Percentiles rank a stretch among this genome's conserved stretches.
Evolutionary conservation across 345 rosid genomes (phyloP).

Genomic region (Mangifera indica): DNA sequence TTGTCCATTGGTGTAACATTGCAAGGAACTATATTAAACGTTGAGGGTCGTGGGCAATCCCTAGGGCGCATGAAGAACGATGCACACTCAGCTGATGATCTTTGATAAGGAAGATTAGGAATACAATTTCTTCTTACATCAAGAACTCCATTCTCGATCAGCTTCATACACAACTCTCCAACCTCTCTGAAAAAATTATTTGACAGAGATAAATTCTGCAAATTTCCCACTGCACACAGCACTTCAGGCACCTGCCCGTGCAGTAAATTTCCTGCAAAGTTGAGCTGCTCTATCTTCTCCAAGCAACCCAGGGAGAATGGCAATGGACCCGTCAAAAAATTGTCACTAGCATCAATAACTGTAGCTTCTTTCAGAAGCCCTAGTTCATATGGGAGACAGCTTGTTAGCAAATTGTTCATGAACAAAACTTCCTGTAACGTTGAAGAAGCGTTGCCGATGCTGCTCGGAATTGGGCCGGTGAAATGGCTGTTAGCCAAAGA

Average conservation of each 20-base stretch:
- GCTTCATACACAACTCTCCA: slow-evolving; percentile 38
- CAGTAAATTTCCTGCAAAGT: slow-evolving; percentile 37
- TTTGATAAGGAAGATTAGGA: slow-evolving; percentile 34
- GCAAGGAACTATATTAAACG: slow-evolving; percentile 34
- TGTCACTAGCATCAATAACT: slow-evolving; percentile 43
- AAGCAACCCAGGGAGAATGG: slow-evolving; percentile 45
- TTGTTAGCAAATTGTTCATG: slow-evolving; percentile 32
- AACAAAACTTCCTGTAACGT: slow-evolving; percentile 38
- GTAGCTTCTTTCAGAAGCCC: slow-evolving; percentile 31
- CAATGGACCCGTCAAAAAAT: slow-evolving; percentile 42
- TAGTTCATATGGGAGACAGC: slow-evolving; percentile 45
- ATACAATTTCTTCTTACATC: slow-evolving; percentile 45
- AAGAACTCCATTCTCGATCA: slow-evolving; percentile 27
- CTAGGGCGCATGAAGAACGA: slow-evolving; percentile 25
- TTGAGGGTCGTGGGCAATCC: slow-evolving; percentile 17
- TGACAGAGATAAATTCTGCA: slow-evolving; percentile 36
- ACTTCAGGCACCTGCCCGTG: slow-evolving; percentile 44
- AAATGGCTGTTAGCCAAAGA: slow-evolving; percentile 46
- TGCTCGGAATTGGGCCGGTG: slow-evolving; percentile 38
- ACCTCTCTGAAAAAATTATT: slow-evolving; percentile 37
- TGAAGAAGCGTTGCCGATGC: slow-evolving; percentile 27
- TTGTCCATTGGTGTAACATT: slow-evolving; percentile 6
- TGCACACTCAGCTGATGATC: slow-evolving; percentile 33
- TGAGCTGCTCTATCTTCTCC: slow-evolving; percentile 37
- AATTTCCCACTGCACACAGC: slow-evolving; percentile 29